Evolutionary conservation across 2,329 filamentous ascomycete species (phyloP).

Genomic region (Monilinia vaccinii-corymbosi): DNA sequence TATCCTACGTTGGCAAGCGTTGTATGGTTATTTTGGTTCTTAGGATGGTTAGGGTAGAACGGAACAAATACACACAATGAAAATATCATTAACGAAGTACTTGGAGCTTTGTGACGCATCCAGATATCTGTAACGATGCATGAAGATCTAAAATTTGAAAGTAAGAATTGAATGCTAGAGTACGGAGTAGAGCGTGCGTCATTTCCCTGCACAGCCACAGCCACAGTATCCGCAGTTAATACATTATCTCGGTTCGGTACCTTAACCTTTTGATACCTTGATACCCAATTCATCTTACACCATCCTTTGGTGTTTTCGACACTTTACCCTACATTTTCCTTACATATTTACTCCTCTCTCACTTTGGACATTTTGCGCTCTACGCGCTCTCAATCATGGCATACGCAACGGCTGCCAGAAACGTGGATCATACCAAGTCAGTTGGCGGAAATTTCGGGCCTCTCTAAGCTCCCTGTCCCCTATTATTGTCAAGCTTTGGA

Average conservation of each 20-base stretch:
- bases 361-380: constrained; percentile 13
- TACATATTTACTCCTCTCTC: neutral
- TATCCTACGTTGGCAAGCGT: neutral
- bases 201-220: neutral
- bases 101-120: neutral
- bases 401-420: constrained; percentile 26
- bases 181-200: neutral
- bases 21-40: neutral
- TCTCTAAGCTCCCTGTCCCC: neutral
- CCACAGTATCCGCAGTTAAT: constrained; percentile 15
- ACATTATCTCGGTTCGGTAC: neutral
- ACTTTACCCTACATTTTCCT: neutral
- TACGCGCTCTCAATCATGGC: constrained; percentile 18
- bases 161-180: neutral
- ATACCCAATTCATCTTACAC: neutral
- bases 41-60: neutral
- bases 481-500: neutral
- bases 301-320: neutral
- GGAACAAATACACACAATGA: neutral
- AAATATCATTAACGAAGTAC: neutral
- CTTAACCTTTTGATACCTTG: neutral
- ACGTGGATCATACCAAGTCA: constrained; percentile 29
- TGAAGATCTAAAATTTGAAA: neutral
- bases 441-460: constrained; percentile 15
- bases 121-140: neutral